Conservation (phyloP, 352 stramenopile species). For the Phytophthora fragariaefolia region DNA sequence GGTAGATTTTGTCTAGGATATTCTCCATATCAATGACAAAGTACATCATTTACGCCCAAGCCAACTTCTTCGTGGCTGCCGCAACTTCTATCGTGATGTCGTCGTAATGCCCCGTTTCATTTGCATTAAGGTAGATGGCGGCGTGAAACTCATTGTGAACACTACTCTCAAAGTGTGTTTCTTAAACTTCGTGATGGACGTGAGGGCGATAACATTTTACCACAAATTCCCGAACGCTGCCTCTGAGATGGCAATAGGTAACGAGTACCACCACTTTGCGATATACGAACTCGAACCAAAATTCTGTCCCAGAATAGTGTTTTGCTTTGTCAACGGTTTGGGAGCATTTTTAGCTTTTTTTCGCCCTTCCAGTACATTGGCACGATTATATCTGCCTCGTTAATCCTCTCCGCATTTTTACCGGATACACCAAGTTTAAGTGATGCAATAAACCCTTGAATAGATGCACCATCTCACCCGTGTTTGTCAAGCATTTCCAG, state of each 20-base stretch:
- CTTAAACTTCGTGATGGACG: background rate
- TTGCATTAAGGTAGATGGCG: conserved; percentile 3
- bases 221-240: conserved; percentile 23
- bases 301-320: background rate
- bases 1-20: conserved; percentile 6
- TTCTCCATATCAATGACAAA: conserved; percentile 27
- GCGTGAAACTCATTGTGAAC: conserved; percentile 15
- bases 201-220: conserved; percentile 16
- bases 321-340: conserved; percentile 2
- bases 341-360: background rate
- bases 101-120: background rate
- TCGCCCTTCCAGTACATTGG: conserved; percentile 24
- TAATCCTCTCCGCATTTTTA: background rate
- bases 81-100: conserved; percentile 26
- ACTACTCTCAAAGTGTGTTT: conserved; percentile 6
- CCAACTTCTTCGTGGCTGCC: conserved; percentile 10
- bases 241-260: conserved; percentile 19
- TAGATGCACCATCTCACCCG: background rate
- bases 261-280: conserved; percentile 26
- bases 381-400: conserved; percentile 17
- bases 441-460: conserved; percentile 22
- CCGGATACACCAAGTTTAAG: conserved; percentile 26
- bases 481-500: conserved; percentile 5
- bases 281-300: background rate
- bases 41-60: conserved; percentile 22